These are phyloP conservation scores for Kwoniella dendrophila DNA, from an alignment of 768 basidiomycete species.

Conservation along the genomic window DNA sequence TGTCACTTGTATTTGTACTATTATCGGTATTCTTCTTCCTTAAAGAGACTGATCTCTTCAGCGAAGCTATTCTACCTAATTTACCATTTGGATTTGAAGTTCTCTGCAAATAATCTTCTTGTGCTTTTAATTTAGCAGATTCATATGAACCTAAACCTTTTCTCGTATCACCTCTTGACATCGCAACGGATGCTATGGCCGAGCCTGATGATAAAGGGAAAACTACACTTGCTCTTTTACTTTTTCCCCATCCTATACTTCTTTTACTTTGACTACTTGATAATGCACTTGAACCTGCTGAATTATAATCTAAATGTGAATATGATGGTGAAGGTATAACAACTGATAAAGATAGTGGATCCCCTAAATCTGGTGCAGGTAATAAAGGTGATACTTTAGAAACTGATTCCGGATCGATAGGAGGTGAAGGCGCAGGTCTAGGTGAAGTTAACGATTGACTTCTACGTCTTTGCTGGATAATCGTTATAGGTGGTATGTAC, in stretches of 20 bases:
- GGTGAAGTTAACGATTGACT: slow-evolving; percentile 34
- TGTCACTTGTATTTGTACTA: too few species aligned
- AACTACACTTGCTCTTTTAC: slow-evolving; percentile 15
- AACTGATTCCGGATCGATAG: slow-evolving; percentile 5
- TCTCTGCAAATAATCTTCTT: slow-evolving; percentile 22
- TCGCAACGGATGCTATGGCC: slow-evolving; percentile 16
- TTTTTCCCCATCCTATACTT: slow-evolving; percentile 6
- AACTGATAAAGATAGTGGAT: slow-evolving; percentile 23
- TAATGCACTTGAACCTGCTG: slow-evolving; percentile 21
- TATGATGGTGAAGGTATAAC: slow-evolving; percentile 27
- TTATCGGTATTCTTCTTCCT: too few species aligned
- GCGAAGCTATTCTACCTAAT: slow-evolving; percentile 4
- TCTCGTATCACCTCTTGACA: slow-evolving; percentile 27
- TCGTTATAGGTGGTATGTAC: slow-evolving; percentile 9
- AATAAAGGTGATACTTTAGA: slow-evolving; percentile 21
- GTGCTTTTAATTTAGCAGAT: slow-evolving; percentile 18
- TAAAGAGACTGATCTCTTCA: slow-evolving; percentile 14
- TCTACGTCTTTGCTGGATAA: slow-evolving; percentile 25
- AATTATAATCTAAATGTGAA: slow-evolving; percentile 32
- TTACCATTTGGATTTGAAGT: neutral
- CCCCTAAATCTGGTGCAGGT: slow-evolving; percentile 28
- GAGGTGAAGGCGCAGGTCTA: slow-evolving; percentile 23
- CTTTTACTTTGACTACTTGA: neutral
- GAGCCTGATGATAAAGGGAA: slow-evolving; percentile 20
- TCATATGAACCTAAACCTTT: slow-evolving; percentile 23